Evolutionary conservation across 331 rosid species (phyloP).

Genomic region (Pyrus hybrid): DNA sequence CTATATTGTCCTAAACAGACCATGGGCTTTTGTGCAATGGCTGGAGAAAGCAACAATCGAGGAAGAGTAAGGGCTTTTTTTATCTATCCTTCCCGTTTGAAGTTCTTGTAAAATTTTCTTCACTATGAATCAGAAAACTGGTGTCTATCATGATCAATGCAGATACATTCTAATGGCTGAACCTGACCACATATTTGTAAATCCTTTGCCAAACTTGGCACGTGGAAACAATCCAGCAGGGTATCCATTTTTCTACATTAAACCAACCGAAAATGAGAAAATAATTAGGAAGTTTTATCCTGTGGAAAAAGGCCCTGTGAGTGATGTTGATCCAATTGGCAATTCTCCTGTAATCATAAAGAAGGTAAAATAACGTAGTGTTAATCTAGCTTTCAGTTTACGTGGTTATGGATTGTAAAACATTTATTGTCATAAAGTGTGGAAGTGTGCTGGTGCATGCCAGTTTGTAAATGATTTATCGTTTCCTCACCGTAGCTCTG

Average conservation of each 20-base stretch:
- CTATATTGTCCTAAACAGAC: constrained; percentile 75
- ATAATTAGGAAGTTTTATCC: constrained; percentile 68
- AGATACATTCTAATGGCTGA: constrained; percentile 92
- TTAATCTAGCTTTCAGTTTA: background rate
- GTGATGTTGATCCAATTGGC: constrained; percentile 77
- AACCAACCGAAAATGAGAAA: constrained; percentile 55
- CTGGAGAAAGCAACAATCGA: constrained; percentile 66
- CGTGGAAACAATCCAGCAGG: constrained; percentile 51
- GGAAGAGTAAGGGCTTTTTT: constrained; percentile 50
- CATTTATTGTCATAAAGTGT: background rate
- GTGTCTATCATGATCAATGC: constrained; percentile 35
- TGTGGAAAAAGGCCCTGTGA: constrained; percentile 61
- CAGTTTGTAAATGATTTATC: background rate
- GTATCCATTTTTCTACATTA: constrained; percentile 73
- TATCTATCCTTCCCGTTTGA: no score
- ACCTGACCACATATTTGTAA: constrained; percentile 73
- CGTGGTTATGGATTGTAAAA: background rate
- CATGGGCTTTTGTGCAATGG: constrained; percentile 97
- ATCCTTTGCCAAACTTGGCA: constrained; percentile 78
- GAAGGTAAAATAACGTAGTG: constrained; percentile 41
- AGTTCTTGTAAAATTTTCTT: constrained; percentile 2
- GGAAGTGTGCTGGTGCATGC: background rate
- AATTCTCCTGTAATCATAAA: constrained; percentile 83
- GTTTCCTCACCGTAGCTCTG: no score
- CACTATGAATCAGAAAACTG: constrained; percentile 18